A percentile compares a stretch with the other conserved stretches of the same genome.
phyloP scores from a whole-genome alignment of 352 stramenopile species.

The Phytophthora europaea region DNA sequence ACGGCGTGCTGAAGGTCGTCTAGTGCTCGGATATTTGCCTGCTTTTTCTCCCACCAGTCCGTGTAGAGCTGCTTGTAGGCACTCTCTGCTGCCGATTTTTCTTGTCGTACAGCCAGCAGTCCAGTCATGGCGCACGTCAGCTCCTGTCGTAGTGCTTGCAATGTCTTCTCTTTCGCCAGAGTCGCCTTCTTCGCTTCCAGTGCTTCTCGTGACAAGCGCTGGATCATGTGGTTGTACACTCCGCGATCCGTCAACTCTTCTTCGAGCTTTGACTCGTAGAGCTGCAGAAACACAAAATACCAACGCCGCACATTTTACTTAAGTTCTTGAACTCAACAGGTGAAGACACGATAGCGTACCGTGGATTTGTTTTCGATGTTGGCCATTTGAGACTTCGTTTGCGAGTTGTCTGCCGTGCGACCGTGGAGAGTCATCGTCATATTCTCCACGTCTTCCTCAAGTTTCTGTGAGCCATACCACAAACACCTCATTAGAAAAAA shows the following conservation, averaged over 20 bases:
- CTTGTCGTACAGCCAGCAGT: slow-evolving; percentile 69
- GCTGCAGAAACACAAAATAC: slow-evolving; percentile 34
- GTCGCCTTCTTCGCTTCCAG: slow-evolving; percentile 73
- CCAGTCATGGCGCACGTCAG: slow-evolving; percentile 59
- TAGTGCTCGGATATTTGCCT: slow-evolving; percentile 75
- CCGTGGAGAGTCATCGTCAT: slow-evolving; percentile 76
- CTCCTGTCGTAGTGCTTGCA: slow-evolving; percentile 67
- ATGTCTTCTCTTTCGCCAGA: slow-evolving; percentile 68
- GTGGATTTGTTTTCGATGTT: slow-evolving; percentile 84
- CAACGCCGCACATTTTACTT: neutral
- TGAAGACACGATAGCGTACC: slow-evolving; percentile 33
- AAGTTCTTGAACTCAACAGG: neutral
- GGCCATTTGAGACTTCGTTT: slow-evolving; percentile 68
- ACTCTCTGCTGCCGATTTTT: slow-evolving; percentile 75
- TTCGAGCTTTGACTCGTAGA: slow-evolving; percentile 84
- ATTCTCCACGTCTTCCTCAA: slow-evolving; percentile 84
- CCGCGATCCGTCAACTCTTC: slow-evolving; percentile 75
- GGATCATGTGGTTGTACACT: slow-evolving; percentile 89
- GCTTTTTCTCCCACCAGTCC: slow-evolving; percentile 77
- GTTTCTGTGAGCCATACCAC: slow-evolving; percentile 42
- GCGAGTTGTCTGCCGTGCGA: slow-evolving; percentile 61
- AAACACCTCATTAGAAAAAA: slow-evolving; percentile 4
- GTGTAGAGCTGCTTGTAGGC: slow-evolving; percentile 75
- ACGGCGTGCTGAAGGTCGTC: slow-evolving; percentile 84
- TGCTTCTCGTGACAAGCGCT: slow-evolving; percentile 71